Base-by-base conservation (phyloP, 495 filamentous ascomycete genomes). In the Penicillium bovifimosum region DNA sequence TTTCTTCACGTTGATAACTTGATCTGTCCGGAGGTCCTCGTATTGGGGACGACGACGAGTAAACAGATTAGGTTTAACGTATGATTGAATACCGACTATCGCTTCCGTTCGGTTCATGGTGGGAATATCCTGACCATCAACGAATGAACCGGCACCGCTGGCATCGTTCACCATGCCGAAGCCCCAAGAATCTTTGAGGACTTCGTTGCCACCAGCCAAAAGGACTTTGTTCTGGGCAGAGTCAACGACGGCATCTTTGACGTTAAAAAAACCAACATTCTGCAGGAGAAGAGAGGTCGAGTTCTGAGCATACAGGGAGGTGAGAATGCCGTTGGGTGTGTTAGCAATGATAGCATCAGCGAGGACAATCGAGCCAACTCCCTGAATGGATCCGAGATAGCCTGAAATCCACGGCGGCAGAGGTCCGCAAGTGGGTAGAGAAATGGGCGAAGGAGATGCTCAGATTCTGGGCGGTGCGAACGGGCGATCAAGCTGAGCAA, bases 311-410 rank as follows among this genome's bases (percentile, higher is more conserved):
- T 53, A 52, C 1, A 61, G 24, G 1, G 59, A 58, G 31, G 84
- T 89, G 40, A 74, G 67, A 55, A 90, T 75, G 46, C 82, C 85
- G 33, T 80, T 73, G 10, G 69, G 73, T 7, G 81, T 84, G 59
- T 85, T 81, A 29, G 72, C 78, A 56, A 91, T 81, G 6, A 68
- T 75, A 55, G 79, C 81, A 65, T 92, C 88, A 26, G 83, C 64
- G 5, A 92, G 66, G 26, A 90, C 66, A 16, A 89, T 71, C 1
- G 85, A 85, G 9, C 85, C 83, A 17, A 86, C 81, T 8, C 69
- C 71, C 55, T 85, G 82, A n/a, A n/a, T n/a, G n/a, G n/a, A n/a
- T 2, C 60, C 55, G 1, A n/a, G n/a, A n/a, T n/a, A n/a, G n/a
- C n/a, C n/a, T n/a, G n/a, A n/a, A n/a, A n/a, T n/a, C n/a, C n/a